Percentiles rank a stretch among this genome's conserved stretches.
Conservation (phyloP, 202 grass and related monocot species). For the Miscanthus sacchariflorus region DNA sequence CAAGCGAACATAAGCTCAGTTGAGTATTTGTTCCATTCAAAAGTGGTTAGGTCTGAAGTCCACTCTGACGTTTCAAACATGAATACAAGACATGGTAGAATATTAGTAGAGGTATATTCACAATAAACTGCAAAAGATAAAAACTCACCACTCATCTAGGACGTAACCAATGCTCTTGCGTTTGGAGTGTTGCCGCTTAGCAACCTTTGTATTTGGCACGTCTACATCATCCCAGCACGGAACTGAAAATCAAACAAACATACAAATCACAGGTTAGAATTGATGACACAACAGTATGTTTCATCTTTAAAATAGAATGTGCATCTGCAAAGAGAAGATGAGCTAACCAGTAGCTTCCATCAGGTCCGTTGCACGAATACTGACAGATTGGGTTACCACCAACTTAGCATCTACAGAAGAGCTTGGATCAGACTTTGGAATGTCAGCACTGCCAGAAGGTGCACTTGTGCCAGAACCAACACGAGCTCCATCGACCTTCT, state of each 20-base stretch:
- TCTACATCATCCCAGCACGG: conserved; percentile 71
- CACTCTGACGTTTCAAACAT: not conserved
- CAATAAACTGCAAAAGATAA: not conserved
- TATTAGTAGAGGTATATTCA: not conserved
- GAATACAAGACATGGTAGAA: not conserved
- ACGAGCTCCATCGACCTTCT: conserved; percentile 35
- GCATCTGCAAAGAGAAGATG: not conserved
- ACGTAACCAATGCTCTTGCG: conserved; percentile 74
- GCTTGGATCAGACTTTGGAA: conserved; percentile 4
- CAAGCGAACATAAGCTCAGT: not conserved
- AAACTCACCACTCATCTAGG: conserved; percentile 81
- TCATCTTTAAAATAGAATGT: not conserved
- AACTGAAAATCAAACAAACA: conserved; percentile 60
- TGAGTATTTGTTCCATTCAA: not conserved
- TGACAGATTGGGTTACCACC: conserved; percentile 26
- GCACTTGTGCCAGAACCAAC: conserved; percentile 28
- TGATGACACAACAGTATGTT: not conserved
- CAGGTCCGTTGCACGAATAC: conserved; percentile 59
- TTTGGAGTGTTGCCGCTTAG: conserved; percentile 10
- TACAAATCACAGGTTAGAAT: conserved; percentile 22
- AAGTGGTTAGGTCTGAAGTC: not conserved
- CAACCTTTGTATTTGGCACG: conserved; percentile 36
- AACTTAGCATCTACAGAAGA: conserved; percentile 2
- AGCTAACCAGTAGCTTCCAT: conserved; percentile 65
- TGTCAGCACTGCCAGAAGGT: not conserved